Conservation (phyloP, 805 yeast genomes). For the Cyberlindnera xylosilytica region DNA sequence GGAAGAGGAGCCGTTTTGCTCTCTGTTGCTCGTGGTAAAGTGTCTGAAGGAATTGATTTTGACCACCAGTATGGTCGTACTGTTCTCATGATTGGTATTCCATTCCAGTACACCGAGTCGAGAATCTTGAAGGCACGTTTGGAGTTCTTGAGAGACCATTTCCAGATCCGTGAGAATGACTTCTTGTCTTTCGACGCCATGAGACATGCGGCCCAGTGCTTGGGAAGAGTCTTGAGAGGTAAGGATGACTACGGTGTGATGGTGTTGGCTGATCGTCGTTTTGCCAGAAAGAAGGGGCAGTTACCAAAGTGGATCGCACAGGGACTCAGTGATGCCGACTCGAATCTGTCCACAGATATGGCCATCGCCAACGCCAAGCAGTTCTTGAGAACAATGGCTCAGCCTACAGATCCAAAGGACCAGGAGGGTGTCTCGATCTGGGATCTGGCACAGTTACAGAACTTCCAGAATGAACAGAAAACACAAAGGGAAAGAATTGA, state of each 20-base stretch:
- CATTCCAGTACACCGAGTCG: constrained; percentile 97
- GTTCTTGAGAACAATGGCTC: constrained; percentile 90
- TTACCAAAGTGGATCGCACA: constrained; percentile 97
- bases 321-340: constrained; percentile 86
- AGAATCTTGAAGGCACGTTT: constrained; percentile 91
- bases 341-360: constrained; percentile 93
- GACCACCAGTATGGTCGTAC: constrained; percentile 98
- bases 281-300: constrained; percentile 80
- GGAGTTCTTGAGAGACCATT: constrained; percentile 90
- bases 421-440: constrained; percentile 95
- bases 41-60: constrained; percentile 98
- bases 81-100: constrained; percentile 97
- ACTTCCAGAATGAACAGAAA: constrained; percentile 53
- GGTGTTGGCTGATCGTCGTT: constrained; percentile 95
- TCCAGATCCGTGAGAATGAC: constrained; percentile 89
- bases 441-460: constrained; percentile 67
- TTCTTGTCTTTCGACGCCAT: constrained; percentile 97
- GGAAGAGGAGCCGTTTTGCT: constrained; percentile 96
- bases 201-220: constrained; percentile 99
- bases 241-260: constrained; percentile 98
- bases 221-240: constrained; percentile 96
- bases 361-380: constrained; percentile 93
- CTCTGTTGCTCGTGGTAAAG: constrained; percentile 98
- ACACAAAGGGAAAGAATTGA: constrained; percentile 11
- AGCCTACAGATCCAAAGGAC: constrained; percentile 84